Base-by-base conservation (phyloP, 345 rosid genomes). In the Populus ilicifolia region DNA sequence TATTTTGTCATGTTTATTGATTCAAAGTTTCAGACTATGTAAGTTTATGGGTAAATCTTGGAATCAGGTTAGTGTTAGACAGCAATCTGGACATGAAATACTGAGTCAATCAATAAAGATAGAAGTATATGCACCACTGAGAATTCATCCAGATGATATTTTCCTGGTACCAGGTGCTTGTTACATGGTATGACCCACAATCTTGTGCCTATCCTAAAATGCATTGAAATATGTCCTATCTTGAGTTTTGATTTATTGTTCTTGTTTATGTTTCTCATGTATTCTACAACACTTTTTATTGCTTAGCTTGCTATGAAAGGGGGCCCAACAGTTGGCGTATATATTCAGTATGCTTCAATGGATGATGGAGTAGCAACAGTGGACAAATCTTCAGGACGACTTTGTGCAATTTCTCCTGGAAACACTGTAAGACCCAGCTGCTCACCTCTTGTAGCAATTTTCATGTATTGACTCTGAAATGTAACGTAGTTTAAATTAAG, bases 141-240 rank as follows among this genome's bases (percentile, higher is more conserved):
- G 81, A 81, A 88, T 95, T 78, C 91, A 91, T 77, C 99, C 99
- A 52, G 84, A 77, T 36, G 83, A 86, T 70, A 85, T 93, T 71
- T 94, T 88, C 84, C 87, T 94, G 75, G 93, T 86, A 78, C 99
- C 99, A 50, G 99, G 98, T 79, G 92, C 97, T 82, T 89, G 93
- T 44, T 93, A 89, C 80, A 73, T 78, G 97, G 99, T 95, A 89
- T 78, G 89, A 77, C 76, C 41, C 35, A 7, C 44, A 46, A 29
- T 18, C 66, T 77, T 65, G 18, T 38, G 52, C 73, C 14, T 35
- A 21, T 65, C 70, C 21, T 74, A 8, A 67, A 44, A 13, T 44
- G 50, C 17, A 44, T 44, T 13, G 11, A 44, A 44, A 44, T 44
- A 44, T 44, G 50, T 61, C 48, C 16, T 29, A 48, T 69, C 30